Conservation (phyloP, 345 rosid genomes). For the Diplotaxis tenuifolia region DNA sequence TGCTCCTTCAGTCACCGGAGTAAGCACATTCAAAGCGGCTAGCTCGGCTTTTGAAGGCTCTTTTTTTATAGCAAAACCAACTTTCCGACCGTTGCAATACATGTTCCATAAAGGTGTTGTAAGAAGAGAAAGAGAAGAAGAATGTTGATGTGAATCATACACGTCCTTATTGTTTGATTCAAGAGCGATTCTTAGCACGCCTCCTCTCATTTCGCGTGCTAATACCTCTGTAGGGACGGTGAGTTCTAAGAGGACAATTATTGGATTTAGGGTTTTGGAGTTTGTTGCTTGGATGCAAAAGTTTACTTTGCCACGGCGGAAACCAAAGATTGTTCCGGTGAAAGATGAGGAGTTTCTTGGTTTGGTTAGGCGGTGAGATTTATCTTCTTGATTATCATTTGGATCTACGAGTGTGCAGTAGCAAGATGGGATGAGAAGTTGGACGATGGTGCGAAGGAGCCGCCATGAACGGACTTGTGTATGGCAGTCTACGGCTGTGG, state of each 20-base stretch:
- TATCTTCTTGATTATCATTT: constrained; percentile 28
- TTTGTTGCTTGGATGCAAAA: constrained; percentile 58
- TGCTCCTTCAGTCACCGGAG: constrained; percentile 57
- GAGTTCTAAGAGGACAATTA: constrained; percentile 55
- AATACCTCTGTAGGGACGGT: constrained; percentile 48
- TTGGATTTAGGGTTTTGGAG: constrained; percentile 46
- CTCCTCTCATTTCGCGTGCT: constrained; percentile 69
- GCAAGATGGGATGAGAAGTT: constrained; percentile 65
- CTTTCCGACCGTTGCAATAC: constrained; percentile 69
- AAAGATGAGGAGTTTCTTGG: constrained; percentile 24
- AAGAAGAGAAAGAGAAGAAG: constrained; percentile 35
- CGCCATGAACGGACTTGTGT: constrained; percentile 84
- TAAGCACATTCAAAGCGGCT: constrained; percentile 51
- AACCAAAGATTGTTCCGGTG: constrained; percentile 64
- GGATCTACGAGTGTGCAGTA: constrained; percentile 39
- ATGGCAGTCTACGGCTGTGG: constrained; percentile 54
- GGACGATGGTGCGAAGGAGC: constrained; percentile 52
- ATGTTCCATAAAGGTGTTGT: constrained; percentile 58
- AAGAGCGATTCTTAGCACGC: constrained; percentile 54
- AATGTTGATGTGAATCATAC: background rate
- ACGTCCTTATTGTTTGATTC: constrained; percentile 34
- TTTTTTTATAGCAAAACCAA: constrained; percentile 64
- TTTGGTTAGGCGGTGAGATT: constrained; percentile 3
- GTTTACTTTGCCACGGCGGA: constrained; percentile 56
- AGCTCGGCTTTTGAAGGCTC: constrained; percentile 45